Evolutionary conservation across 192 early-diverging fungal species (phyloP), one percentile per base, ranked within the genome.

Genomic region (Thoreauomyces humboldtii): DNA sequence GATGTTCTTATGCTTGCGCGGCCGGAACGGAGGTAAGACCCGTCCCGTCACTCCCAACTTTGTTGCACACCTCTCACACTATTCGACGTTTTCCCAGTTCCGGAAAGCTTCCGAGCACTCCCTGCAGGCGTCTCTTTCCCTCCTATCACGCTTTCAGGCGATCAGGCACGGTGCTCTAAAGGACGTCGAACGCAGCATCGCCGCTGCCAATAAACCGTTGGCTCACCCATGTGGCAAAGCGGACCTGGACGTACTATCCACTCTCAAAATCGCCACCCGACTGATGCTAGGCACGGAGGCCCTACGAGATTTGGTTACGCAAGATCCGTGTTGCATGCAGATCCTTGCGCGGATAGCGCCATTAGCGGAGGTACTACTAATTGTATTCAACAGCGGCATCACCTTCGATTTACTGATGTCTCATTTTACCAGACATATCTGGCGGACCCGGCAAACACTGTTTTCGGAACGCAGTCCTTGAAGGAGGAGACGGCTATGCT

Each of bases 221-320:
- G 32, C 59, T 45, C 5, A 42, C 19, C 19, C n/a, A n/a, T n/a
- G n/a, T n/a, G n/a, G n/a, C n/a, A n/a, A n/a, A n/a, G n/a, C 59
- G 41, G 43, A 19, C 41, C 1, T n/a, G 17, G 59, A 60, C 9
- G 25, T 60, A 12, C 42, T 46, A 14, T 22, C 42, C 17, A 22
- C 31, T 12, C 27, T 60, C 14, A 60, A 60, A 19, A 31, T 60
- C 9, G 59, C 43, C 12, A 45, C 59, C 14, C 59, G 59, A 3
- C 28, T 60, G 38, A 11, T 60, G 43, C 43, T 45, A 12, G 59
- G 59, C 28, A 25, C 37, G 21, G 59, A 60, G 31, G 14, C 2
- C 4, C 21, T 42, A 43, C 50, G 50, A 4, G 32, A 28, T 29
- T 15, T 27, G 50, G 50, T 52, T 24, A 27, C 50, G 29, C 27